These are phyloP conservation scores for Sugiyamaella boreocaroliniensis DNA, from an alignment of 805 yeast species.

Conservation along the genomic window DNA sequence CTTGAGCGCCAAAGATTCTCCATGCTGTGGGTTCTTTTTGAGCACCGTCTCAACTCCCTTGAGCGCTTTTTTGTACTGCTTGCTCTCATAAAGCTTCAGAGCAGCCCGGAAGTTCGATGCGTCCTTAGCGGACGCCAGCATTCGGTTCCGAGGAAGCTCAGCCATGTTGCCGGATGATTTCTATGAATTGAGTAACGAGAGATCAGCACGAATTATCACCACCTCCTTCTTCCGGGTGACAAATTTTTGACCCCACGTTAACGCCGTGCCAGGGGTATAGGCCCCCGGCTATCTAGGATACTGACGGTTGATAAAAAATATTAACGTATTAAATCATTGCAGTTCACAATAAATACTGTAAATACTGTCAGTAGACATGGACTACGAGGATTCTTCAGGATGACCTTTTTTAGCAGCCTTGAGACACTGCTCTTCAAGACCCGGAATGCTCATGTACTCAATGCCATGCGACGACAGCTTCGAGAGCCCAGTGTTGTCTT, in stretches of 20 bases:
- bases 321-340: background rate
- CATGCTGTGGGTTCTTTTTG: constrained; percentile 68
- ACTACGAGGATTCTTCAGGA: constrained; percentile 4
- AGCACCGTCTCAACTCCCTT: constrained; percentile 67
- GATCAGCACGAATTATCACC: background rate
- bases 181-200: background rate
- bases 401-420: constrained; percentile 72
- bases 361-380: background rate
- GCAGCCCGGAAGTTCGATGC: constrained; percentile 75
- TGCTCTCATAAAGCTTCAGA: constrained; percentile 70
- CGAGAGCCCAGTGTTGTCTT: constrained; percentile 57
- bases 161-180: background rate
- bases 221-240: background rate
- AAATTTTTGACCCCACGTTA: background rate
- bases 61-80: constrained; percentile 81
- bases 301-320: too few relatives aligned
- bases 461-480: constrained; percentile 53
- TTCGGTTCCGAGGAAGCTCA: constrained; percentile 24
- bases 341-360: background rate
- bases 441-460: constrained; percentile 74
- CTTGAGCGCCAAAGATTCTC: constrained; percentile 78
- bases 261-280: background rate
- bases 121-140: constrained; percentile 46
- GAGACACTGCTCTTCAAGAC: constrained; percentile 66
- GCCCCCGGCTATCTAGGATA: background rate